Base-by-base conservation (phyloP, 805 yeast species). In the Priceomyces fermenticarens region DNA sequence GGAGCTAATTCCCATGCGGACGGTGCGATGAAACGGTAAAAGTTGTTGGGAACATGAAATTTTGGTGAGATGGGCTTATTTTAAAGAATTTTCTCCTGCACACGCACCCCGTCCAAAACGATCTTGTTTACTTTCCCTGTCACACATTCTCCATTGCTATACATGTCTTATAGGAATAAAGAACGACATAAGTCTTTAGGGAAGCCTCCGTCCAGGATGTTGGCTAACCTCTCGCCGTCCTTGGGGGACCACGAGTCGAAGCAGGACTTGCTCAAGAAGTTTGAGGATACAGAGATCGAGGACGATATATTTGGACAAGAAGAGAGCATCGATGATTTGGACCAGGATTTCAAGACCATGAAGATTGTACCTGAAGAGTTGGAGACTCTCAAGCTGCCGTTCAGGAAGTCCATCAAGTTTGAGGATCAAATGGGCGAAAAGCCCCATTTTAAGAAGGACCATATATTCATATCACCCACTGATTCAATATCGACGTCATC, bases 251-350 rank as follows among this genome's bases (percentile, higher is more conserved):
- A 27, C 34, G 41, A 23, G 27, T 39, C 30, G 47, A 57, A 54
- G 35, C 39, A 39, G 25, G 63, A 54, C 28, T 38, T 60, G 12
- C 52, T 61, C 11, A 49, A 48, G 32, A 50, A 43, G 36, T 61
- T 43, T 42, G 40, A 44, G 23, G 35, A 39, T 14, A 53, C 47
- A n/a, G 48, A 47, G 23, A 25, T 35, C 5, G 38, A 35, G 14
- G 65, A 59, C 32, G 60, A 58, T 36, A 55, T 59, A 10, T 57
- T 62, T 47, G 64, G 62, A 10, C 50, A 41, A 13, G 51, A 49
- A 38, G 58, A 50, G 29, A 43, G 33, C 4, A 42, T 47, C 30
- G 49, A 39, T 9, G 45, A 41, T 30, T 29, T 58, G 11, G 62
- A 55, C 14, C 58, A 55, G 25, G 62, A 58, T 14, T 60, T 60